phyloP scores from a whole-genome alignment of 2,329 filamentous ascomycete species.

The Botrytis hyacinthi region DNA sequence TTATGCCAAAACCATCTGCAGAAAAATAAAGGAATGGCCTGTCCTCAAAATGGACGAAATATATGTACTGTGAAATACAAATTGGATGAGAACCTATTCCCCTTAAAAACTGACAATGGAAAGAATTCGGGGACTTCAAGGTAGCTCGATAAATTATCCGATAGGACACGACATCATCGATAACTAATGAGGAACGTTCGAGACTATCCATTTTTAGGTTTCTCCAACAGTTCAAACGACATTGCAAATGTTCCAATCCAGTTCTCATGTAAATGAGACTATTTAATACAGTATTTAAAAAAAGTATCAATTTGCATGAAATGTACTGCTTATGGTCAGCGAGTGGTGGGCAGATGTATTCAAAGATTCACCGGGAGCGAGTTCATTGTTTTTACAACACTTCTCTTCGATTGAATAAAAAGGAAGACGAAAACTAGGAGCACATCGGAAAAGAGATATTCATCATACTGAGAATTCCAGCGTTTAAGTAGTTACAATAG shows the following conservation, averaged over 20 bases:
- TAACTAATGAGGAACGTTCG: constrained; percentile 6
- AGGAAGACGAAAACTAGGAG: background rate
- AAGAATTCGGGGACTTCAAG: background rate
- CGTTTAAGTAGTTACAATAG: background rate
- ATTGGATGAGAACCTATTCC: background rate
- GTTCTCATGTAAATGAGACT: background rate
- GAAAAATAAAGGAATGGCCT: constrained; percentile 14
- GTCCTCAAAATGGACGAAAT: constrained; percentile 14
- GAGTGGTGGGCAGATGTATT: background rate
- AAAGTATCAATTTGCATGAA: background rate
- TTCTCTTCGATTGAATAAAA: background rate
- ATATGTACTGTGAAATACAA: constrained; percentile 8
- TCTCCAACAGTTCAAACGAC: background rate
- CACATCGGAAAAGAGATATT: background rate
- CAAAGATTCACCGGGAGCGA: background rate
- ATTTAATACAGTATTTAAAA: too few relatives aligned
- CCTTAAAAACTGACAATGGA: background rate
- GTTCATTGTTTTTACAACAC: background rate
- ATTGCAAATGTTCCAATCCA: background rate
- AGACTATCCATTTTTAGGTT: constrained; percentile 3
- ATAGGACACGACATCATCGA: constrained; percentile 20
- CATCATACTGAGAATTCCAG: background rate
- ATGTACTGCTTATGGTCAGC: background rate
- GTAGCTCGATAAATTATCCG: constrained; percentile 13
- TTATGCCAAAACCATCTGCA: constrained; percentile 17